Evolutionary conservation across 352 stramenopile genomes (phyloP).

Genomic region (Discostella stelligera): DNA sequence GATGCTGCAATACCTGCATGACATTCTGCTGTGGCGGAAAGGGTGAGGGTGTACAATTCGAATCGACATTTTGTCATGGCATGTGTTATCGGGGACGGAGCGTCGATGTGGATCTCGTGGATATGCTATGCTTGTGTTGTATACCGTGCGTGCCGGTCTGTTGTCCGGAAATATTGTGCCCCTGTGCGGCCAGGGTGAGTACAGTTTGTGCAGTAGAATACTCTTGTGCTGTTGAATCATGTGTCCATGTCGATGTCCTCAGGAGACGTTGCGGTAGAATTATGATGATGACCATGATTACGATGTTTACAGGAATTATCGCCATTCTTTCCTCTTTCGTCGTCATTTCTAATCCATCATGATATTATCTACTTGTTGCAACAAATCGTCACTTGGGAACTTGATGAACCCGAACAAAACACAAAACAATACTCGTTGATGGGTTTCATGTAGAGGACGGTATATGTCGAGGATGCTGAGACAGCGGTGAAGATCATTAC

Average conservation of each 20-base stretch:
- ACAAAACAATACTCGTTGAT: neutral
- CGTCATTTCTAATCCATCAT: neutral
- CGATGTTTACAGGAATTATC: neutral
- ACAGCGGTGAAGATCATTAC: constrained; percentile 51
- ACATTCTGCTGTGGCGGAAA: constrained; percentile 55
- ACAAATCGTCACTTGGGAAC: neutral
- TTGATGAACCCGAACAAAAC: constrained; percentile 19
- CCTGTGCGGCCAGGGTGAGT: constrained; percentile 36
- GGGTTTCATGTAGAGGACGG: neutral
- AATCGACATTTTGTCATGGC: constrained; percentile 46
- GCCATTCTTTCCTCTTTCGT: neutral
- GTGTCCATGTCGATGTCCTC: neutral
- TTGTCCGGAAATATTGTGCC: constrained; percentile 44
- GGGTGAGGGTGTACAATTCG: constrained; percentile 52
- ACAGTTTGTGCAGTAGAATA: neutral
- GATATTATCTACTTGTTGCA: neutral
- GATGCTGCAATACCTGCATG: constrained; percentile 31
- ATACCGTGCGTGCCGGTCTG: constrained; percentile 39
- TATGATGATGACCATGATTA: neutral
- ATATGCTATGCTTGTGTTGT: constrained; percentile 20
- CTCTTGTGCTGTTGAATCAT: neutral
- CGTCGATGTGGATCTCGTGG: neutral
- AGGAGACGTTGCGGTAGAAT: neutral
- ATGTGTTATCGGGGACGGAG: constrained; percentile 36
- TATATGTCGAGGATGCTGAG: constrained; percentile 54